phyloP scores from a whole-genome alignment of 1,139 yeast genomes.

The Petasospora rhodanensis region DNA sequence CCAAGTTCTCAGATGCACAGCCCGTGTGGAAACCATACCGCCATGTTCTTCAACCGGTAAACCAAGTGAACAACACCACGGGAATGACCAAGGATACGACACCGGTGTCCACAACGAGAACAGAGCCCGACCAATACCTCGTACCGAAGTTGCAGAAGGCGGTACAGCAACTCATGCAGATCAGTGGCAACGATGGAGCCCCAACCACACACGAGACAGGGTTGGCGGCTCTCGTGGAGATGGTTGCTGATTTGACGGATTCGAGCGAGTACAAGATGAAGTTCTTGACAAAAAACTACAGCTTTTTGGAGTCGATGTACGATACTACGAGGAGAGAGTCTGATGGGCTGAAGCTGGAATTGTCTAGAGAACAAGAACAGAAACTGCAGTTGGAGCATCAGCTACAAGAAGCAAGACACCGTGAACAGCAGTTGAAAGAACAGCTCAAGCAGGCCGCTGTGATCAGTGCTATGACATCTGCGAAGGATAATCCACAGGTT shows the following conservation, averaged over 20 bases:
- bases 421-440: slow-evolving; percentile 3
- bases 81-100: background rate
- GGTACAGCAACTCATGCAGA: slow-evolving; percentile 8
- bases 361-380: slow-evolving; percentile 3
- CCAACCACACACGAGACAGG: slow-evolving; percentile 2
- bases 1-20: slow-evolving; percentile 3
- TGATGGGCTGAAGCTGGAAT: slow-evolving; percentile 3
- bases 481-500: no score
- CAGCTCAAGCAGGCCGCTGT: slow-evolving; percentile 1
- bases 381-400: slow-evolving; percentile 5
- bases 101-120: background rate
- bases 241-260: slow-evolving; percentile 13
- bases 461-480: no score
- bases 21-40: slow-evolving; percentile 2
- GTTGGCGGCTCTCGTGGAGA: slow-evolving; percentile 5
- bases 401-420: background rate
- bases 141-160: slow-evolving; percentile 1
- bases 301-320: slow-evolving; percentile 17
- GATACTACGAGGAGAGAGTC: slow-evolving; percentile 15
- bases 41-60: background rate
- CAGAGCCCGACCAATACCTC: background rate
- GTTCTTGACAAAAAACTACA: slow-evolving; percentile 21
- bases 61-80: slow-evolving; percentile 1
- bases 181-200: slow-evolving; percentile 12
- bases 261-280: slow-evolving; percentile 16